Conservation (phyloP, 768 basidiomycete genomes). For the Podaxis rugospora region DNA sequence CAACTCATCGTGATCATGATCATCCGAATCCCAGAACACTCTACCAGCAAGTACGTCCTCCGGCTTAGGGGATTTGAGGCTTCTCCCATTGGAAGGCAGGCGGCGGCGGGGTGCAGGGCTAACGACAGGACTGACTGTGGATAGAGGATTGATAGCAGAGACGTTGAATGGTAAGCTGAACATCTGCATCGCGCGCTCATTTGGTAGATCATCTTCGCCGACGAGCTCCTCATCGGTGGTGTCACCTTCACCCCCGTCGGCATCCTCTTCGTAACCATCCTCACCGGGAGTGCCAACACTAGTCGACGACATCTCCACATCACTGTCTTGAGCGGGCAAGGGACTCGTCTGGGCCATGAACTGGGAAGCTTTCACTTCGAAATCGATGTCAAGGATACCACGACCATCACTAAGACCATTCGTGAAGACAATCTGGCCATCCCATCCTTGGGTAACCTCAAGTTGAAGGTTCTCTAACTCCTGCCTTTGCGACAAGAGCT, state of each 20-base stretch:
- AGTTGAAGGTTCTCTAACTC: constrained; percentile 44
- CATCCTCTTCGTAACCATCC: constrained; percentile 43
- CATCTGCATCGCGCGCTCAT: constrained; percentile 69
- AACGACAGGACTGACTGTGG: constrained; percentile 60
- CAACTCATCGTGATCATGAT: constrained; percentile 27
- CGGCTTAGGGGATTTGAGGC: constrained; percentile 43
- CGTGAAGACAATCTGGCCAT: constrained; percentile 71
- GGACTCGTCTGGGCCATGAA: constrained; percentile 45
- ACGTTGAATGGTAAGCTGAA: constrained; percentile 63
- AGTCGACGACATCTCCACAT: constrained; percentile 36
- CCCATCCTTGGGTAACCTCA: constrained; percentile 69
- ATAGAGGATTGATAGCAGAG: constrained; percentile 68
- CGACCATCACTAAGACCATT: constrained; percentile 55
- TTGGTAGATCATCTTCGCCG: constrained; percentile 68
- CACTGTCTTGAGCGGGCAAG: constrained; percentile 43
- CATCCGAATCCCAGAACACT: constrained; percentile 49
- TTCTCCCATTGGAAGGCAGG: constrained; percentile 8
- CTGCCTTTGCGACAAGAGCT: constrained; percentile 24
- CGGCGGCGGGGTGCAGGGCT: constrained; percentile 36
- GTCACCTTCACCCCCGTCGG: constrained; percentile 58
- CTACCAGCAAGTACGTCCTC: constrained; percentile 67
- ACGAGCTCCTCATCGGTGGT: constrained; percentile 84
- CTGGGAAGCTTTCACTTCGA: constrained; percentile 57
- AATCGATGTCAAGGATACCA: constrained; percentile 64
- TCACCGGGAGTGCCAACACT: constrained; percentile 37